A percentile compares a stretch with the other conserved stretches of the same genome.
Evolutionary conservation across 352 stramenopile genomes (phyloP).

Genomic region (Phytophthora ramorum): DNA sequence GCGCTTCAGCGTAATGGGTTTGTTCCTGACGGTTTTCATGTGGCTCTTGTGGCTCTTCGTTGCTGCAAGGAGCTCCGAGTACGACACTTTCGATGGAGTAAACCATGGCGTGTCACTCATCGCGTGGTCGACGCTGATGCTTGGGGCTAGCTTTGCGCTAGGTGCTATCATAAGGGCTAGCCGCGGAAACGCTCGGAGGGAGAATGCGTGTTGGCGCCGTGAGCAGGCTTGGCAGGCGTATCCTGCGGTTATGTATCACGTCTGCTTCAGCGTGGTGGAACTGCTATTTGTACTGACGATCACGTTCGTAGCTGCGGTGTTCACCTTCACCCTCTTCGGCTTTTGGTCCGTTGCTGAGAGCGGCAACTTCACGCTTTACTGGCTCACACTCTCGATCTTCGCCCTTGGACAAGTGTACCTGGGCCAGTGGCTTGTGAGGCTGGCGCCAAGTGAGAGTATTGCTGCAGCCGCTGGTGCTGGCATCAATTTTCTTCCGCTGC

Average conservation of each 20-base stretch:
- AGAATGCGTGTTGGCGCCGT: slow-evolving; percentile 31
- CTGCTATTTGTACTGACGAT: slow-evolving; percentile 15
- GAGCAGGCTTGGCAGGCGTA: slow-evolving; percentile 37
- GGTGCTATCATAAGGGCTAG: slow-evolving; percentile 13
- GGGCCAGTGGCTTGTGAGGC: slow-evolving; percentile 33
- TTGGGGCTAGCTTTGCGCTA: slow-evolving; percentile 20
- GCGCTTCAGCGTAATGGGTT: slow-evolving; percentile 2
- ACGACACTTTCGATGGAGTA: slow-evolving; percentile 37
- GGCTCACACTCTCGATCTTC: slow-evolving; percentile 31
- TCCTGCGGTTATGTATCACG: slow-evolving; percentile 24
- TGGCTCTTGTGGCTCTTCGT: slow-evolving; percentile 32
- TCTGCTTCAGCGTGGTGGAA: slow-evolving; percentile 26
- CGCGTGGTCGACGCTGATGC: slow-evolving; percentile 31
- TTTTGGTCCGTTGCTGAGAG: slow-evolving; percentile 28
- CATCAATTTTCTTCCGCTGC: slow-evolving; percentile 36
- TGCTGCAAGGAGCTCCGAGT: slow-evolving; percentile 25
- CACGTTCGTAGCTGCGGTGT: slow-evolving; percentile 20
- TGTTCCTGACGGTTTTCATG: slow-evolving; percentile 20
- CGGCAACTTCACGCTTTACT: slow-evolving; percentile 31
- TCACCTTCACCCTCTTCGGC: slow-evolving; percentile 24
- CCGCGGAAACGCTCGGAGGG: slow-evolving; percentile 20
- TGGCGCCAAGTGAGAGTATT: slow-evolving; percentile 10
- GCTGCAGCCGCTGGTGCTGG: slow-evolving; percentile 15
- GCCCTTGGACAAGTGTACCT: slow-evolving; percentile 31
- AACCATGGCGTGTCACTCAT: slow-evolving; percentile 35